Evolutionary conservation across 768 basidiomycete species (phyloP).

Genomic region (Rhodotorula taiwanensis): DNA sequence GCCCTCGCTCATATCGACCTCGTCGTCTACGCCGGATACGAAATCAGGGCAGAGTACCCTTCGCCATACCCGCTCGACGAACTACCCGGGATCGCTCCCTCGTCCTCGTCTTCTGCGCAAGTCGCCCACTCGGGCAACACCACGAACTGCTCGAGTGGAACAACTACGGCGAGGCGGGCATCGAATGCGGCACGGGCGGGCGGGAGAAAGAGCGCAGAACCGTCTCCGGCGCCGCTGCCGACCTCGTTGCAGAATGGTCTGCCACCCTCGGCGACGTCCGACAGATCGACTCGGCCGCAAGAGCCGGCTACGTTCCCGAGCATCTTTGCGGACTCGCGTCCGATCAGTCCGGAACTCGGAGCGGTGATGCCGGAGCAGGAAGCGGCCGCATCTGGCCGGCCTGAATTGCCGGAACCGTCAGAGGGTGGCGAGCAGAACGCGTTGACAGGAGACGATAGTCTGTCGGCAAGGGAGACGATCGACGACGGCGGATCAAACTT

Average conservation of each 20-base stretch:
- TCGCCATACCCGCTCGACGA: conserved; percentile 34
- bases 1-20: conserved; percentile 6
- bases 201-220: too few relatives aligned
- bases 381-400: too few relatives aligned
- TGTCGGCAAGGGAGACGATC: too few relatives aligned
- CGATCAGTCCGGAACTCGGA: background rate
- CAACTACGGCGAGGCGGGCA: background rate
- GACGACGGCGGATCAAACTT: too few relatives aligned
- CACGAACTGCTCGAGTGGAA: too few relatives aligned
- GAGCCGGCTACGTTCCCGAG: too few relatives aligned
- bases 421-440: too few relatives aligned
- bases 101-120: background rate
- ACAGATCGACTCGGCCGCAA: too few relatives aligned
- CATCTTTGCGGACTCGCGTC: background rate
- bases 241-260: background rate
- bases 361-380: background rate
- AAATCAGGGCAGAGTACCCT: conserved; percentile 21
- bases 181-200: background rate
- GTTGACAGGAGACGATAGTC: too few relatives aligned
- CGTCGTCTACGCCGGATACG: conserved; percentile 32
- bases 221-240: too few relatives aligned
- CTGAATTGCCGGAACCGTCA: too few relatives aligned
- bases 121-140: background rate
- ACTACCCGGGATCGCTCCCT: background rate
- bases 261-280: too few relatives aligned